Percentiles rank a stretch among this genome's conserved stretches.
Conservation (phyloP, 306 rosid species). For the Prunus armeniaca region DNA sequence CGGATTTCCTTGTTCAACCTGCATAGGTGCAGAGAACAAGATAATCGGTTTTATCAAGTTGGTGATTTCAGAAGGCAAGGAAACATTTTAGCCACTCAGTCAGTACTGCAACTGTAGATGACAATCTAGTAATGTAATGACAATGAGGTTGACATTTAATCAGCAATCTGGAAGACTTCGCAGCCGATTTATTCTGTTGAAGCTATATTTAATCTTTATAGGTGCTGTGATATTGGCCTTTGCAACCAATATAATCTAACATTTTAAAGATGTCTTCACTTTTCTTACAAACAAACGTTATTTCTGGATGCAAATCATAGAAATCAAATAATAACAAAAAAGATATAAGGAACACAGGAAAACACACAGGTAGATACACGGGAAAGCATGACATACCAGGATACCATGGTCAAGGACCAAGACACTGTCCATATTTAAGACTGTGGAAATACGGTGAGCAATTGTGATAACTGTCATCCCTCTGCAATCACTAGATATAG, state of each 20-base stretch:
- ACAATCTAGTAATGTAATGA: not conserved
- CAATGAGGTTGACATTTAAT: not conserved
- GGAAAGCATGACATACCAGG: slow-evolving; percentile 51
- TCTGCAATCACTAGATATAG: slow-evolving; percentile 71
- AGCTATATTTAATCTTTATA: not conserved
- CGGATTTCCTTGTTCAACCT: slow-evolving; percentile 89
- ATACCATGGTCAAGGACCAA: slow-evolving; percentile 77
- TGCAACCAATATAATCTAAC: too few species aligned
- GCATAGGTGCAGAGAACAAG: not conserved
- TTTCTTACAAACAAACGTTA: not conserved
- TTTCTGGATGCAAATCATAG: not conserved
- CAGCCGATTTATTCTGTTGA: not conserved
- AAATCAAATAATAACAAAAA: not conserved
- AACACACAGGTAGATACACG: not conserved
- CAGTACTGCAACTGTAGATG: not conserved
- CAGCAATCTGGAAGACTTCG: not conserved
- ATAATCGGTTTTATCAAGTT: not conserved
- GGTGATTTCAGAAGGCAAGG: not conserved
- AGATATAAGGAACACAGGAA: not conserved
- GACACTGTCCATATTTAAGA: slow-evolving; percentile 70
- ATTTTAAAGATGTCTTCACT: not conserved
- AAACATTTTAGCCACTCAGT: not conserved
- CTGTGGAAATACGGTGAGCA: slow-evolving; percentile 94
- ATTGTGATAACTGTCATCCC: slow-evolving; percentile 85
- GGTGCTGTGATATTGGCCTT: too few species aligned